Percentiles rank a stretch among this genome's conserved stretches.
These are phyloP conservation scores for Huntiella omanensis DNA, from an alignment of 2,329 filamentous ascomycete species.

Conservation along the genomic window DNA sequence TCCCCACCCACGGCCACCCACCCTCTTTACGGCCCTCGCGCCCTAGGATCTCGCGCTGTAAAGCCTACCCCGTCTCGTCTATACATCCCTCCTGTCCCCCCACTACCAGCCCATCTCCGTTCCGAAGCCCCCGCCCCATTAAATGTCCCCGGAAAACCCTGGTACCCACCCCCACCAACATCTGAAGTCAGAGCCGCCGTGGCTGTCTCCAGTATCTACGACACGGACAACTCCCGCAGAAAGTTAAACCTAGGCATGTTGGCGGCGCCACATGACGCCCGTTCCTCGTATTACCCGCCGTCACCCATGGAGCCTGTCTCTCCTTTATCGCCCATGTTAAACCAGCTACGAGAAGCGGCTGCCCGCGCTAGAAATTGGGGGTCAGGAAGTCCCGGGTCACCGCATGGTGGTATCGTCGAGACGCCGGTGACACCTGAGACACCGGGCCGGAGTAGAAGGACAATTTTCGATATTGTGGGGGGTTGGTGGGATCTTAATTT, in stretches of 20 bases:
- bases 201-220: background rate
- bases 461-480: constrained; percentile 28
- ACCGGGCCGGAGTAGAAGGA: constrained; percentile 20
- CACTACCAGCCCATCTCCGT: constrained; percentile 6
- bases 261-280: constrained; percentile 2
- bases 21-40: background rate
- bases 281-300: no score
- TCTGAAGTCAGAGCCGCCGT: constrained; percentile 2
- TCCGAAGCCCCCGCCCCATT: background rate
- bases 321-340: constrained; percentile 14
- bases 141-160: constrained; percentile 3
- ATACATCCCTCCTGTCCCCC: constrained; percentile 9
- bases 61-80: background rate
- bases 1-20: constrained; percentile 42
- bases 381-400: background rate
- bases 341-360: constrained; percentile 8
- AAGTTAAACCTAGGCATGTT: constrained; percentile 10
- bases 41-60: constrained; percentile 6
- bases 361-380: background rate
- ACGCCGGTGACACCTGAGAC: constrained; percentile 12
- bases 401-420: background rate
- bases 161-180: constrained; percentile 13
- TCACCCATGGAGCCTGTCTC: constrained; percentile 13
- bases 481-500: constrained; percentile 37
- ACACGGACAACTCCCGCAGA: background rate